phyloP scores from a whole-genome alignment of 2,329 filamentous ascomycete genomes.

The Teratosphaeria destructans region DNA sequence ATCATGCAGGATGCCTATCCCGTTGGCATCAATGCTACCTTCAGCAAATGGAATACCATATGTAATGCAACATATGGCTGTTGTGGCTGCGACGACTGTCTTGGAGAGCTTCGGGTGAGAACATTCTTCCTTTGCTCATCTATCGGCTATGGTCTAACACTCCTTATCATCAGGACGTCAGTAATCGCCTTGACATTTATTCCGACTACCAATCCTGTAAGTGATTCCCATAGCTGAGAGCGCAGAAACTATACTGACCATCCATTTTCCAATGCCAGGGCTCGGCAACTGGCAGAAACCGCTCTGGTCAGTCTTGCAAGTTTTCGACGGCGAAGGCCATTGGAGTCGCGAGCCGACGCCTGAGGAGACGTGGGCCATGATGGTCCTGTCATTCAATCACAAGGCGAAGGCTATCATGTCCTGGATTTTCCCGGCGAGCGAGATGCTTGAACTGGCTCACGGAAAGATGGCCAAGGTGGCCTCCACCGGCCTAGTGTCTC shows the following conservation, averaged over 20 bases:
- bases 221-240: neutral
- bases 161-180: conserved; percentile 33
- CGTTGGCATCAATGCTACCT: conserved; percentile 46
- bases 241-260: neutral
- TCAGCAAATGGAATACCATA: conserved; percentile 44
- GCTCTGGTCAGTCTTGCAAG: conserved; percentile 42
- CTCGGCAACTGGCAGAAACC: conserved; percentile 30
- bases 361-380: conserved; percentile 39
- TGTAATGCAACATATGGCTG: conserved; percentile 52
- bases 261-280: conserved; percentile 9
- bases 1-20: conserved; percentile 53
- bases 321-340: conserved; percentile 38
- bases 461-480: conserved; percentile 31
- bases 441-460: conserved; percentile 26
- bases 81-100: conserved; percentile 54
- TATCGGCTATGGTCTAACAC: neutral
- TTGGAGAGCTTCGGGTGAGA: conserved; percentile 32
- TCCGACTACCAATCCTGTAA: conserved; percentile 28
- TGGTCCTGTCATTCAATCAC: conserved; percentile 38
- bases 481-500: conserved; percentile 22
- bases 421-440: conserved; percentile 38
- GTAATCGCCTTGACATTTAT: conserved; percentile 33
- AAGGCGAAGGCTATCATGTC: conserved; percentile 40
- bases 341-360: conserved; percentile 38
- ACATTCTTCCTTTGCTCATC: neutral